Conservation (phyloP, 2,329 filamentous ascomycete species). For the Clarireedia hainanense region DNA sequence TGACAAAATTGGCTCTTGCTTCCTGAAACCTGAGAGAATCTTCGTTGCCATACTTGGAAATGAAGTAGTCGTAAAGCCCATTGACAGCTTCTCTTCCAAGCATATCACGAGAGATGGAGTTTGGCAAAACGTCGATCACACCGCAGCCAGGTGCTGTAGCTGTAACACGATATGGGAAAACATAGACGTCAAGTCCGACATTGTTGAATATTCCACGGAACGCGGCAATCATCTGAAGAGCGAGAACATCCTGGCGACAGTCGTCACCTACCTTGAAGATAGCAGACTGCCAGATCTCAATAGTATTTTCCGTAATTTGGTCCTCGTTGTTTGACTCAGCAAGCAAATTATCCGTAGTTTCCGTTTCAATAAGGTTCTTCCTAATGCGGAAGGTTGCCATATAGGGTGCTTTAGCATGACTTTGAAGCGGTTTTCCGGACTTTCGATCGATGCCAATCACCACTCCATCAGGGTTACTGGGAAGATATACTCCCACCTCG, state of each 20-base stretch:
- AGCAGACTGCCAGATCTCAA: slow-evolving; percentile 97
- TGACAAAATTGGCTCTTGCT: slow-evolving; percentile 94
- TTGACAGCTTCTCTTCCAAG: slow-evolving; percentile 96
- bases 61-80: slow-evolving; percentile 95
- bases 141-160: slow-evolving; percentile 95
- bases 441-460: slow-evolving; percentile 98
- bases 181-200: slow-evolving; percentile 91
- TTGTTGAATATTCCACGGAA: slow-evolving; percentile 96
- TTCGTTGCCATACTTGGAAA: slow-evolving; percentile 94
- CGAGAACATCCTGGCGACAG: slow-evolving; percentile 92
- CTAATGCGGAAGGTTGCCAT: slow-evolving; percentile 98
- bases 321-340: slow-evolving; percentile 38
- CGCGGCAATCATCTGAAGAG: slow-evolving; percentile 93
- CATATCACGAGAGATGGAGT: slow-evolving; percentile 98
- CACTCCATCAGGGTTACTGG: slow-evolving; percentile 92
- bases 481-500: slow-evolving; percentile 93
- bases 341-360: slow-evolving; percentile 44
- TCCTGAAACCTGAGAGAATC: slow-evolving; percentile 92
- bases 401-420: slow-evolving; percentile 95
- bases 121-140: slow-evolving; percentile 95
- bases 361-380: slow-evolving; percentile 56
- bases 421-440: slow-evolving; percentile 93
- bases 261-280: slow-evolving; percentile 99
- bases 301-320: slow-evolving; percentile 43
- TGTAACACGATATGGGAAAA: slow-evolving; percentile 94